Conservation (phyloP, 1,284 basidiomycete genomes). For the Hypsizygus ulmarius region DNA sequence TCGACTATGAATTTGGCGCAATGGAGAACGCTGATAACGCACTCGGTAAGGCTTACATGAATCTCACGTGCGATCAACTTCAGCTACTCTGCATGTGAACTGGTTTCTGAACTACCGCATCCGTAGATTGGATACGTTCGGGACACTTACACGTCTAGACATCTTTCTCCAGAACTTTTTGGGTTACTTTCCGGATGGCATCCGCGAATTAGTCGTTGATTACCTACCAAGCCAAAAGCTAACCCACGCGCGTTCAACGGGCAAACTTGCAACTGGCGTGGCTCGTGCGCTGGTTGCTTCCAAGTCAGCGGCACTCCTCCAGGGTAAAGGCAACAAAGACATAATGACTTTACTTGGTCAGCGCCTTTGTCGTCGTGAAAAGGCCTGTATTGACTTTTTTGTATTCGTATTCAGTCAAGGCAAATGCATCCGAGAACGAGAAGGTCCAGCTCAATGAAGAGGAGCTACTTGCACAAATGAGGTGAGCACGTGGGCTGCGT, state of each 20-base stretch:
- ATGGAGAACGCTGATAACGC: slow-evolving; percentile 35
- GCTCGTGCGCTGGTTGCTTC: slow-evolving; percentile 39
- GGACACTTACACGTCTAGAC: slow-evolving; percentile 16
- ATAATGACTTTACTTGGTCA: slow-evolving; percentile 30
- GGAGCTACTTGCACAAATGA: slow-evolving; percentile 55
- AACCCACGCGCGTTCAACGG: slow-evolving; percentile 32
- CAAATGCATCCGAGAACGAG: slow-evolving; percentile 47
- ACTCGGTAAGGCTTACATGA: slow-evolving; percentile 31
- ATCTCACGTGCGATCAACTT: slow-evolving; percentile 30
- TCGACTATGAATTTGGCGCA: slow-evolving; percentile 40
- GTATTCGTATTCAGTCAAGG: slow-evolving; percentile 46
- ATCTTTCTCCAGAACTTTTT: slow-evolving; percentile 29
- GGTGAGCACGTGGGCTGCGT: slow-evolving; percentile 27
- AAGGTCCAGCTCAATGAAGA: slow-evolving; percentile 44
- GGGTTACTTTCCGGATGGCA: slow-evolving; percentile 20
- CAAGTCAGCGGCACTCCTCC: slow-evolving; percentile 33
- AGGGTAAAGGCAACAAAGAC: slow-evolving; percentile 25
- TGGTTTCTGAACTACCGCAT: neutral
- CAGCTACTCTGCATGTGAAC: neutral
- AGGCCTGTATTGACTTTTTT: neutral
- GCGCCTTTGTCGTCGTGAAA: neutral
- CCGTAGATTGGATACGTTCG: slow-evolving; percentile 26
- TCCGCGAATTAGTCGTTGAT: slow-evolving; percentile 38
- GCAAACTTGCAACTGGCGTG: slow-evolving; percentile 37
- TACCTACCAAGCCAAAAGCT: slow-evolving; percentile 36